Conservation (phyloP, 441 rosid species). For the Populus hybrid region DNA sequence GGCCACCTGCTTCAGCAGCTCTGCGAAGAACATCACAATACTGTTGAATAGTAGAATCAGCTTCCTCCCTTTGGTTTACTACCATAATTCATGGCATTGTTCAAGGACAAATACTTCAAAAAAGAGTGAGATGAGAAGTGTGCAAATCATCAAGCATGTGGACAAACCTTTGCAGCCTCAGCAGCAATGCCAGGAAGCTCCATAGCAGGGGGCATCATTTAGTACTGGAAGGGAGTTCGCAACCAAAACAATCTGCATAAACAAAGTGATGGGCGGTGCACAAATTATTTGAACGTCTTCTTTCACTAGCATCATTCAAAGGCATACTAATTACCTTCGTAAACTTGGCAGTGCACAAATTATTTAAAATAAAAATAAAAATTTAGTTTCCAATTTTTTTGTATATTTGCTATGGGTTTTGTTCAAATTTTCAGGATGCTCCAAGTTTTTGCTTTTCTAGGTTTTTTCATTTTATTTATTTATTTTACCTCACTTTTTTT, state of each 20-base stretch:
- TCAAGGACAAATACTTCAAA: too few relatives aligned
- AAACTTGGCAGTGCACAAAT: too few relatives aligned
- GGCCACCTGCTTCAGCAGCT: constrained; percentile 90
- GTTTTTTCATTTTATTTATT: too few relatives aligned
- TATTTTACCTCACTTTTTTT: too few relatives aligned
- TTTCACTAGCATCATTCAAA: constrained; percentile 9
- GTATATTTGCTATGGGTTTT: too few relatives aligned
- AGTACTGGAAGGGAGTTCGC: constrained; percentile 97
- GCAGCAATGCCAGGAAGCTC: constrained; percentile 97
- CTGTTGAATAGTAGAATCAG: constrained; percentile 39
- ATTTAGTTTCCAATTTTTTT: too few relatives aligned
- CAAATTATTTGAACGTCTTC: background rate
- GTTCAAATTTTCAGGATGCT: too few relatives aligned
- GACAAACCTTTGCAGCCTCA: constrained; percentile 91
- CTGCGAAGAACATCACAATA: constrained; percentile 89
- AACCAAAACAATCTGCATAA: constrained; percentile 86
- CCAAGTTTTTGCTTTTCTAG: too few relatives aligned
- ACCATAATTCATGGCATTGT: background rate
- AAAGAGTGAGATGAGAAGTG: background rate
- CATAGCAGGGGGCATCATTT: constrained; percentile 87
- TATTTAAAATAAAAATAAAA: too few relatives aligned
- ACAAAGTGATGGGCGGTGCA: background rate
- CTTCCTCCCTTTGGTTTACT: constrained; percentile 7
- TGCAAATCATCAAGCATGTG: background rate
- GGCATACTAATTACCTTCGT: constrained; percentile 64